Conservation (phyloP, 768 basidiomycete genomes). For the Gymnopilus dilepis region DNA sequence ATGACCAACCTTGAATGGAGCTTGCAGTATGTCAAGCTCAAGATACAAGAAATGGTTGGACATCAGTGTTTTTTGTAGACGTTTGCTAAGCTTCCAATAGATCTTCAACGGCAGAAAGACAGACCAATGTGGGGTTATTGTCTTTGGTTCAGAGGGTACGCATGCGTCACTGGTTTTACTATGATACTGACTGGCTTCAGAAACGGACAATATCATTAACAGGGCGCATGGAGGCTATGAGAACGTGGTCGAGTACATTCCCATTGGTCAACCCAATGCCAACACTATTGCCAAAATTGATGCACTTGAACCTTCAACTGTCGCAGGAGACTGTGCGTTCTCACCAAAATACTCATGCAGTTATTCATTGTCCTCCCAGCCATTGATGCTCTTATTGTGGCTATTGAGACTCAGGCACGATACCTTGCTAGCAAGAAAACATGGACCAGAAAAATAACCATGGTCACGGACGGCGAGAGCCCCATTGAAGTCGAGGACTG, state of each 20-base stretch:
- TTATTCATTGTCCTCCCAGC: conserved; percentile 47
- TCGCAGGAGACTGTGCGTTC: conserved; percentile 69
- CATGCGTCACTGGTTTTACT: not conserved
- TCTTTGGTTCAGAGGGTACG: conserved; percentile 82
- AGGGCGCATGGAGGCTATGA: conserved; percentile 72
- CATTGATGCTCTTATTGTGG: conserved; percentile 88
- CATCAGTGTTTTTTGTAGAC: not conserved
- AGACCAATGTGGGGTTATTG: conserved; percentile 89
- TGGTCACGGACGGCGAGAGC: conserved; percentile 87
- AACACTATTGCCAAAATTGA: conserved; percentile 70
- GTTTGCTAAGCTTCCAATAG: conserved; percentile 42
- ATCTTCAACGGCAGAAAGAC: conserved; percentile 93
- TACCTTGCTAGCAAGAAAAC: conserved; percentile 74
- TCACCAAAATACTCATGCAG: not conserved
- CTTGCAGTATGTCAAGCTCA: conserved; percentile 87
- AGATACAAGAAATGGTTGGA: conserved; percentile 89
- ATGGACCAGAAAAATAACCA: conserved; percentile 84
- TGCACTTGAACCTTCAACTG: conserved; percentile 57
- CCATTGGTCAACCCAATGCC: conserved; percentile 69
- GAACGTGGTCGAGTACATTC: conserved; percentile 71
- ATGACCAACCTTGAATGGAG: conserved; percentile 83
- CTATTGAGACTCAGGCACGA: conserved; percentile 74
- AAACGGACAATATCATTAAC: conserved; percentile 70
- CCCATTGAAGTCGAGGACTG: conserved; percentile 78
- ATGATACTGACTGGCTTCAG: conserved; percentile 37